phyloP scores from a whole-genome alignment of 2,329 filamentous ascomycete genomes.

The Trichoderma sp. region DNA sequence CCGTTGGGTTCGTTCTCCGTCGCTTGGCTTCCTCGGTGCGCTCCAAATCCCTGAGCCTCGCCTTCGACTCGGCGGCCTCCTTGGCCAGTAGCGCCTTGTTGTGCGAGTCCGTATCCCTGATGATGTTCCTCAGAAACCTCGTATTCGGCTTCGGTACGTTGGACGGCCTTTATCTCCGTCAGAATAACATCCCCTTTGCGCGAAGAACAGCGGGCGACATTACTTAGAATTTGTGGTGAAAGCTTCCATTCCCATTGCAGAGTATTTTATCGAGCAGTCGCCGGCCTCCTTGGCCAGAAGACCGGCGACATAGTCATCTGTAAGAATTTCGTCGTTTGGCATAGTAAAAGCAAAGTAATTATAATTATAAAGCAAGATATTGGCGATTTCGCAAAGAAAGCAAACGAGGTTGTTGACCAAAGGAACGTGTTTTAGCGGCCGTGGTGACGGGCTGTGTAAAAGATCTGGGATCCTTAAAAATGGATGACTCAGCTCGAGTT shows the following conservation, averaged over 20 bases:
- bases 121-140: conserved; percentile 81
- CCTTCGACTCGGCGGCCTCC: conserved; percentile 75
- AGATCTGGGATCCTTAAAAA: not conserved
- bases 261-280: conserved; percentile 70
- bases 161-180: conserved; percentile 53
- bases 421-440: not conserved
- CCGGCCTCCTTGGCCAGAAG: conserved; percentile 79
- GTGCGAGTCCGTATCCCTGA: conserved; percentile 83
- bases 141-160: conserved; percentile 86
- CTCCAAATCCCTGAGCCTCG: conserved; percentile 64
- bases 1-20: conserved; percentile 44
- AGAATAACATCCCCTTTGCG: conserved; percentile 6
- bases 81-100: conserved; percentile 83
- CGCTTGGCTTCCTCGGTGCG: conserved; percentile 45
- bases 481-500: conserved; percentile 7
- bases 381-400: not conserved
- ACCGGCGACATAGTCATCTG: conserved; percentile 76
- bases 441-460: not conserved
- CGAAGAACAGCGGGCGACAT: conserved; percentile 14
- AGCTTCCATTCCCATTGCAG: conserved; percentile 69
- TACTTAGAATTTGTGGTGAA: conserved; percentile 52
- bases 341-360: conserved; percentile 28
- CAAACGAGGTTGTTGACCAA: not conserved
- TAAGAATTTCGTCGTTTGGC: conserved; percentile 52
- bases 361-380: not conserved